Conservation (phyloP, 345 rosid species). For the Bruguiera sexangula region DNA sequence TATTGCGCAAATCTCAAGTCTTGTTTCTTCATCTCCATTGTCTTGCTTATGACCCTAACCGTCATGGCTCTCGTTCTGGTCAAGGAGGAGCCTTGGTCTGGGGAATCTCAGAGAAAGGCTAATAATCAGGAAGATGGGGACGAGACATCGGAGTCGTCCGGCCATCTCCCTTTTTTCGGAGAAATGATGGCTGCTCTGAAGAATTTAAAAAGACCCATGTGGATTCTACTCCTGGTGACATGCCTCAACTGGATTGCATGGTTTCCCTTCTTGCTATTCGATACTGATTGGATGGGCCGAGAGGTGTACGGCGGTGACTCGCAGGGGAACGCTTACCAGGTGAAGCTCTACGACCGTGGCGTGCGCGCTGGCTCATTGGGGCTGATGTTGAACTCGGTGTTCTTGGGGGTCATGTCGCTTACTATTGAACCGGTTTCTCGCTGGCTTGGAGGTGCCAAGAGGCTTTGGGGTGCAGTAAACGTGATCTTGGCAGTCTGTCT, state of each 20-base stretch:
- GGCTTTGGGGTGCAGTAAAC: constrained; percentile 72
- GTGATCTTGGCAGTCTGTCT: constrained; percentile 56
- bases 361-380: constrained; percentile 83
- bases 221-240: constrained; percentile 70
- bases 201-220: constrained; percentile 56
- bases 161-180: constrained; percentile 23
- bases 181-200: constrained; percentile 50
- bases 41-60: constrained; percentile 43
- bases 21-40: constrained; percentile 66
- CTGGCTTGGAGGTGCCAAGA: constrained; percentile 47
- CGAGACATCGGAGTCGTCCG: background rate
- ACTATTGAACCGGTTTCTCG: constrained; percentile 44
- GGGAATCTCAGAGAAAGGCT: constrained; percentile 2
- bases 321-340: constrained; percentile 19
- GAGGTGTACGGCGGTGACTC: constrained; percentile 83
- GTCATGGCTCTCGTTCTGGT: constrained; percentile 45
- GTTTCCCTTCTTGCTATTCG: constrained; percentile 81
- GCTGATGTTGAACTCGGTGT: constrained; percentile 69
- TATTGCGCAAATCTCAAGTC: constrained; percentile 89
- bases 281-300: constrained; percentile 93
- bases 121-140: constrained; percentile 8
- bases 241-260: constrained; percentile 84
- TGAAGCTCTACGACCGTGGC: constrained; percentile 51
- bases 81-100: constrained; percentile 39
- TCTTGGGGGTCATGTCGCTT: constrained; percentile 62